Evolutionary conservation across 768 basidiomycete species (phyloP).

Genomic region (Serendipita sp.): DNA sequence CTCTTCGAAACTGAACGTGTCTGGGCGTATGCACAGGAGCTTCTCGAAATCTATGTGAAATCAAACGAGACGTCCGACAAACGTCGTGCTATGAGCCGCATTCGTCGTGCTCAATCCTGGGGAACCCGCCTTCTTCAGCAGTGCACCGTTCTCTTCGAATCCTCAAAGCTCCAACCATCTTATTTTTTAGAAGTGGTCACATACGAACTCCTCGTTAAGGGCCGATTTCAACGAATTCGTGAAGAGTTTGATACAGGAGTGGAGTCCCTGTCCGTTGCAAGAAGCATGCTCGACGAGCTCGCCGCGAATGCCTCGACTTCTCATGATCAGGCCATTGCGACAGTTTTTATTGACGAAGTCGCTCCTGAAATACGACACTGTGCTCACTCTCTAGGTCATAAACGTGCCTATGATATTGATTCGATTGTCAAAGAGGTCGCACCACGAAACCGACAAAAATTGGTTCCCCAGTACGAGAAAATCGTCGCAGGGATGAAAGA

Average conservation of each 20-base stretch:
- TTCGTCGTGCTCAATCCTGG: constrained; percentile 66
- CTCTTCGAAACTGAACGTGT: constrained; percentile 86
- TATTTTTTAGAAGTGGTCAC: constrained; percentile 52
- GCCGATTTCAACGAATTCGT: constrained; percentile 64
- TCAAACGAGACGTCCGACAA: constrained; percentile 40
- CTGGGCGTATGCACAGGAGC: constrained; percentile 78
- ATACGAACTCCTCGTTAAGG: constrained; percentile 68
- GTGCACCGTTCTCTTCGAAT: constrained; percentile 44
- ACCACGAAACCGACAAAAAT: constrained; percentile 34
- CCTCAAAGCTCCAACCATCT: constrained; percentile 32
- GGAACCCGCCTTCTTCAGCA: constrained; percentile 59
- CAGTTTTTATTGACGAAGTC: constrained; percentile 69
- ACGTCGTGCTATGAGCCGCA: constrained; percentile 61
- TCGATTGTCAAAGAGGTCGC: constrained; percentile 52
- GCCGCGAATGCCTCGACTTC: constrained; percentile 48
- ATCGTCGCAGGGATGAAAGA: constrained; percentile 34
- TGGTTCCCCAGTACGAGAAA: constrained; percentile 47
- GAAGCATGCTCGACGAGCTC: constrained; percentile 52
- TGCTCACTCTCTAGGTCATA: constrained; percentile 71
- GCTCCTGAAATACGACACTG: constrained; percentile 85
- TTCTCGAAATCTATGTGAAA: constrained; percentile 38
- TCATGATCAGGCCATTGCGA: constrained; percentile 74
- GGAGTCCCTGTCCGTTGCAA: constrained; percentile 62
- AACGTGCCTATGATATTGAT: constrained; percentile 68
- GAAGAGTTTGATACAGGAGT: constrained; percentile 60